A percentile compares a stretch with the other conserved stretches of the same genome.
phyloP scores from a whole-genome alignment of 1,139 yeast species.

The Taphrina sp. region DNA sequence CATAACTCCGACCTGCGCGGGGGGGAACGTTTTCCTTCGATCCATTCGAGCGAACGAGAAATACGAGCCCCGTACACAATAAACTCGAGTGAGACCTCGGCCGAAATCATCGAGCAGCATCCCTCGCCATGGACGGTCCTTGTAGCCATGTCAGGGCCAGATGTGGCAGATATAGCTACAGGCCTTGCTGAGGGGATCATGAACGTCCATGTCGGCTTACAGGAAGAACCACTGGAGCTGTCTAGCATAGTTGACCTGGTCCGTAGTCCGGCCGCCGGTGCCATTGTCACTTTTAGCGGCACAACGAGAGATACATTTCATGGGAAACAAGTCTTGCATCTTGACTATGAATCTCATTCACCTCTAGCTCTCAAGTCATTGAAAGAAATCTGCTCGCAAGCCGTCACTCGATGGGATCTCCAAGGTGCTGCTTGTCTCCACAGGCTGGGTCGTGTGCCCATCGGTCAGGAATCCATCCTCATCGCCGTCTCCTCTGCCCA shows the following conservation, averaged over 20 bases:
- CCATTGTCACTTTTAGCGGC: slow-evolving; percentile 52
- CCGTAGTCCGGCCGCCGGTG: slow-evolving; percentile 48
- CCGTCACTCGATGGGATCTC: slow-evolving; percentile 43
- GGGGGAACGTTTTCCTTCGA: too few species aligned
- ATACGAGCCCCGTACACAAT: too few species aligned
- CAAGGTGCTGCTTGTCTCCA: slow-evolving; percentile 48
- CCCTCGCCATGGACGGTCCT: too few species aligned
- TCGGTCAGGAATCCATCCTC: slow-evolving; percentile 50
- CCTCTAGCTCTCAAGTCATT: slow-evolving; percentile 48
- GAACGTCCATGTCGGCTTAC: slow-evolving; percentile 24
- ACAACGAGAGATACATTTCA: slow-evolving; percentile 51
- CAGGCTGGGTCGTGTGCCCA: slow-evolving; percentile 52
- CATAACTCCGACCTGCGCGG: too few species aligned
- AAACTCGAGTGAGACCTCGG: too few species aligned
- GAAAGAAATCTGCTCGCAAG: slow-evolving; percentile 44
- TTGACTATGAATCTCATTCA: slow-evolving; percentile 50
- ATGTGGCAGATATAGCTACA: too few species aligned
- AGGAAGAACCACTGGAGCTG: slow-evolving; percentile 28
- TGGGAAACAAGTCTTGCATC: slow-evolving; percentile 45
- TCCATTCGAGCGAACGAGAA: too few species aligned
- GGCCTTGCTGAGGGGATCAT: too few species aligned
- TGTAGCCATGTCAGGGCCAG: too few species aligned
- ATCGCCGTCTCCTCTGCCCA: slow-evolving; percentile 51
- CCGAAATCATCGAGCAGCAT: too few species aligned
- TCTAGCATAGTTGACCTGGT: slow-evolving; percentile 40